phyloP scores from a whole-genome alignment of 371 early-diverging fungal species.

The Mortierella sp. region DNA sequence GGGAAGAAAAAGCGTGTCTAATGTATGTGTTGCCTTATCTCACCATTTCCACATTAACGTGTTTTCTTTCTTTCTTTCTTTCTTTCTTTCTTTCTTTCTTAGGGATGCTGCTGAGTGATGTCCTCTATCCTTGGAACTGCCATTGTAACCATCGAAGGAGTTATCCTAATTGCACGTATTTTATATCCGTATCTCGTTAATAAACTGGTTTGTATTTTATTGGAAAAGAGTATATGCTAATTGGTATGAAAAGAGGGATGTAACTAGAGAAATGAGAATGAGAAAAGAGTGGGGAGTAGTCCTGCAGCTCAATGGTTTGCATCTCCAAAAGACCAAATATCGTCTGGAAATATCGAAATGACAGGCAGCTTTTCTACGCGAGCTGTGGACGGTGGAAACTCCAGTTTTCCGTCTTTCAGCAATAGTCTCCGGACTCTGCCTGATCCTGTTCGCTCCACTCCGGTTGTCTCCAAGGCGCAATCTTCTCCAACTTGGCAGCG shows the following conservation, averaged over 20 bases:
- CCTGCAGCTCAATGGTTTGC: no score
- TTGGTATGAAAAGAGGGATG: background rate
- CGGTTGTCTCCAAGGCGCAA: slow-evolving; percentile 24
- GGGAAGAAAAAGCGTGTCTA: background rate
- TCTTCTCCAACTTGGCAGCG: slow-evolving; percentile 27
- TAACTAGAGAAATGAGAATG: background rate
- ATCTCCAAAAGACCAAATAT: no score
- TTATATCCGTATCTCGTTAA: no score
- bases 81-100: background rate
- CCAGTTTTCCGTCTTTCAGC: background rate
- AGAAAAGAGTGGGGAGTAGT: no score
- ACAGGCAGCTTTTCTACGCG: no score
- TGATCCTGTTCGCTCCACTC: slow-evolving; percentile 31
- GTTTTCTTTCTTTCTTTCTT: background rate
- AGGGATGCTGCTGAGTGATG: slow-evolving; percentile 3
- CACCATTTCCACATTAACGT: background rate
- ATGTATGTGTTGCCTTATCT: no score
- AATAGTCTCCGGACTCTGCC: slow-evolving; percentile 4
- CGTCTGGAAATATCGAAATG: no score
- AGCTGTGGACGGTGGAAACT: background rate
- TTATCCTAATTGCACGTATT: no score
- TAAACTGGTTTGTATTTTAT: background rate
- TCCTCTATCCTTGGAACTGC: no score
- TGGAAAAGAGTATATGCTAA: background rate
- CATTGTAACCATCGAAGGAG: no score